These are phyloP conservation scores for Penicillium olsonii DNA, from an alignment of 2,329 filamentous ascomycete species.

Conservation along the genomic window DNA sequence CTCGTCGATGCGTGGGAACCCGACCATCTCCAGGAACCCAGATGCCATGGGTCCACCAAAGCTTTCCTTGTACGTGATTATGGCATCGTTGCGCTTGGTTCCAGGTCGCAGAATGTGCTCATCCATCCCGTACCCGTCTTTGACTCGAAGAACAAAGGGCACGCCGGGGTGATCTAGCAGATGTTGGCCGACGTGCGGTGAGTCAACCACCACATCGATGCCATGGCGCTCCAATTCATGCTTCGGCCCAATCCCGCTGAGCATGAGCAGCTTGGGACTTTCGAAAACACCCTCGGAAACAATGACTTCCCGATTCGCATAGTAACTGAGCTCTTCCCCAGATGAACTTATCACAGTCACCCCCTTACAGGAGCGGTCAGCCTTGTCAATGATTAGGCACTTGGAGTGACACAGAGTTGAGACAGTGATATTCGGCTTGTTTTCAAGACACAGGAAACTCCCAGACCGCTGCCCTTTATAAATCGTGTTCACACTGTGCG, in stretches of 20 bases:
- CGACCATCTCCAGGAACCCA: slow-evolving; percentile 55
- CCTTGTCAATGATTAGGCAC: slow-evolving; percentile 54
- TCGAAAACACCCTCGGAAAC: slow-evolving; percentile 55
- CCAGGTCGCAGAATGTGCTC: slow-evolving; percentile 42
- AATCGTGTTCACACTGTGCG: slow-evolving; percentile 57
- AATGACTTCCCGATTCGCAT: slow-evolving; percentile 52
- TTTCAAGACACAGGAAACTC: slow-evolving; percentile 53
- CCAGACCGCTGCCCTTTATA: slow-evolving; percentile 59
- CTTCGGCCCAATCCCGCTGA: slow-evolving; percentile 50
- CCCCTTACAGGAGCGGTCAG: slow-evolving; percentile 44
- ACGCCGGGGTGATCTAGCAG: slow-evolving; percentile 44
- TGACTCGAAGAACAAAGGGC: slow-evolving; percentile 45
- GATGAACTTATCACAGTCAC: slow-evolving; percentile 49
- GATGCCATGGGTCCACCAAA: slow-evolving; percentile 44
- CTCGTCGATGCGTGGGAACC: slow-evolving; percentile 61
- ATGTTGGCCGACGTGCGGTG: slow-evolving; percentile 33
- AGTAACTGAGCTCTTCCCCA: slow-evolving; percentile 48
- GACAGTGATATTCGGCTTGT: slow-evolving; percentile 59
- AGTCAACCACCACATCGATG: slow-evolving; percentile 35
- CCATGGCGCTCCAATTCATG: slow-evolving; percentile 39
- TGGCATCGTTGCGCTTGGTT: slow-evolving; percentile 30
- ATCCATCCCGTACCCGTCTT: slow-evolving; percentile 46
- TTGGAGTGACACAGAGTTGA: slow-evolving; percentile 54
- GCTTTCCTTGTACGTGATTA: slow-evolving; percentile 41
- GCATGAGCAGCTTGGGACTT: slow-evolving; percentile 54